Evolutionary conservation across 1,139 yeast genomes (phyloP).

Genomic region (Arxiozyma bovina): DNA sequence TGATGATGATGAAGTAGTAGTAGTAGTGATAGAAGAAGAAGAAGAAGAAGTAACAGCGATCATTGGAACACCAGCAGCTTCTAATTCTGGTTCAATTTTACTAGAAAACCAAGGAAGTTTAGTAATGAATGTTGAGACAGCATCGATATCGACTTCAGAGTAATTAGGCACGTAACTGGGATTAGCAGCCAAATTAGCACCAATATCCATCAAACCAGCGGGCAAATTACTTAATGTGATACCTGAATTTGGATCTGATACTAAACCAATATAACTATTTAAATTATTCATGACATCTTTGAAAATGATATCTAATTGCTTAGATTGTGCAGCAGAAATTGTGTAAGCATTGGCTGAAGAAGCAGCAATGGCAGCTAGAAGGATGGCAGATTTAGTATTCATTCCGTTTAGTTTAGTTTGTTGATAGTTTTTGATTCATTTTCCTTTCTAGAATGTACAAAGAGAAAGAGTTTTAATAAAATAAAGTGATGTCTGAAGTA

Average conservation of each 20-base stretch:
- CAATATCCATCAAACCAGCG: constrained; percentile 28
- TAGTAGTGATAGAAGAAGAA: not conserved
- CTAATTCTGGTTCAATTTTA: constrained; percentile 26
- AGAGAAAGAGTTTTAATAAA: too few relatives aligned
- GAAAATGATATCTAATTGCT: constrained; percentile 7
- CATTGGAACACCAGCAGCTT: constrained; percentile 6
- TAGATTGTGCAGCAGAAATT: constrained; percentile 7
- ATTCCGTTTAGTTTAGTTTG: not conserved
- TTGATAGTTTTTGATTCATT: not conserved
- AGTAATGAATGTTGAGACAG: constrained; percentile 33
- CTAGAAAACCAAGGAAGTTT: constrained; percentile 38
- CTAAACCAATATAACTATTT: constrained; percentile 11
- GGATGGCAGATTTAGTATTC: constrained; percentile 9
- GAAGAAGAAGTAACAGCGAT: not conserved
- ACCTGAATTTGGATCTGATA: constrained; percentile 9
- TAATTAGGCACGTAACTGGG: constrained; percentile 37
- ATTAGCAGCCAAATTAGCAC: constrained; percentile 24
- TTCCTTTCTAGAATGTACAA: not conserved
- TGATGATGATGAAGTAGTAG: not conserved
- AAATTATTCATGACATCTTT: constrained; percentile 12
- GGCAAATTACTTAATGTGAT: constrained; percentile 18
- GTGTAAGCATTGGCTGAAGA: constrained; percentile 8
- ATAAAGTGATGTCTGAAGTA: too few relatives aligned
- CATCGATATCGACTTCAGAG: constrained; percentile 23
- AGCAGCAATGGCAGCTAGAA: constrained; percentile 8